Conservation (phyloP, 495 filamentous ascomycete species). For the Penicillium nucicola region DNA sequence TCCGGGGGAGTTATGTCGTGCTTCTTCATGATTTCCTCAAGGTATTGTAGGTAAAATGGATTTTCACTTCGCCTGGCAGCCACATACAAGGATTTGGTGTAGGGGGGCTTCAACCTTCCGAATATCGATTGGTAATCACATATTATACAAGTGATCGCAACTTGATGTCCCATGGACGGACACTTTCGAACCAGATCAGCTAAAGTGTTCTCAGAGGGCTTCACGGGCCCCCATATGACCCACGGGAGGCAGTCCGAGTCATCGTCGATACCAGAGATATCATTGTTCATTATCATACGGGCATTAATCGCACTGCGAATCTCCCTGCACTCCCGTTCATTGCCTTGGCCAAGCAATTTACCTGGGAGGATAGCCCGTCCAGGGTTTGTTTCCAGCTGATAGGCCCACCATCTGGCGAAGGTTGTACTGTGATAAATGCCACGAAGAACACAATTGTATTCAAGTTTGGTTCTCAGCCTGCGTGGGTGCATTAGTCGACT, state of each 20-base stretch:
- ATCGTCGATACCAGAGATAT: slow-evolving; percentile 14
- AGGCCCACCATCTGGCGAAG: slow-evolving; percentile 26
- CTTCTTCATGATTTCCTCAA: slow-evolving; percentile 12
- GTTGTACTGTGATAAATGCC: slow-evolving; percentile 26
- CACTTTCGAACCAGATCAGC: slow-evolving; percentile 11
- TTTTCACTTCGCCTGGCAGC: slow-evolving; percentile 14
- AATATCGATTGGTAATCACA: slow-evolving; percentile 13
- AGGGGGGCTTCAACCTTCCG: slow-evolving; percentile 11
- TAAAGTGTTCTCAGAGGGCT: slow-evolving; percentile 10
- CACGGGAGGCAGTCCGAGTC: slow-evolving; percentile 16
- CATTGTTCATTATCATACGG: slow-evolving; percentile 20
- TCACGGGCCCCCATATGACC: slow-evolving; percentile 16
- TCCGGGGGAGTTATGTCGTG: slow-evolving; percentile 3
- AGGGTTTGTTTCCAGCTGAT: slow-evolving; percentile 17
- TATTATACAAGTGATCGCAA: slow-evolving; percentile 15
- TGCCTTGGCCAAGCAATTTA: slow-evolving; percentile 6
- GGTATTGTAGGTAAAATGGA: slow-evolving; percentile 16
- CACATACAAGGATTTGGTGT: slow-evolving; percentile 9
- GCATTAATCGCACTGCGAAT: slow-evolving; percentile 21
- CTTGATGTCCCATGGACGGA: slow-evolving; percentile 14
- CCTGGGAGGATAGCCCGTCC: slow-evolving; percentile 5
- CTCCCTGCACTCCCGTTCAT: slow-evolving; percentile 6
- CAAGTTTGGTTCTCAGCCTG: slow-evolving; percentile 6
- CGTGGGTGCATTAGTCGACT: slow-evolving; percentile 17
- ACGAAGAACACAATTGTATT: slow-evolving; percentile 18